Base-by-base conservation (phyloP, 352 stramenopile genomes). In the Globisporangium viniferum region DNA sequence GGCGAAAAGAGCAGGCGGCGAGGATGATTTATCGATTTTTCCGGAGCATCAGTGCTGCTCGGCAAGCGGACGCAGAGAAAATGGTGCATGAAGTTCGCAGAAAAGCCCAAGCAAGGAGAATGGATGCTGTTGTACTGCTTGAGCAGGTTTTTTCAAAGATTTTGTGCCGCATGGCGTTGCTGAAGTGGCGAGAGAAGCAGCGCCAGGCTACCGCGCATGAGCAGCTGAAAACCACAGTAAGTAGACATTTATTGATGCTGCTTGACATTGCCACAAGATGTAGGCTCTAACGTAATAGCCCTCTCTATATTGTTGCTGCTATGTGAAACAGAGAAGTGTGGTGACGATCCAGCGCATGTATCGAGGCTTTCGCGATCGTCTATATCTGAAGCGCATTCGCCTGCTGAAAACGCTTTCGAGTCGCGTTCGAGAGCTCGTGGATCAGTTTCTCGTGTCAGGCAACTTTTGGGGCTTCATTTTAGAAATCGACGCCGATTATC, bases 381-480 rank as follows among this genome's bases (percentile, higher is more conserved):
- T 86, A 8, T 76, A 68, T 27, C 73, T 85, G 14, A 86, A 78
- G 49, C 76, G 81, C 7, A 71, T 75, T 15, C 75, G 75, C 15
- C 72, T 83, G 36, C 59, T 78, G 20, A 70, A 64, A 15, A 71
- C 74, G 3, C 55, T 92, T 0, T 85, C 77, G 0, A 56, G 71
- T 58, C 78, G 77, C 15, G 80, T 92, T 39, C 72, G 72, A 36
- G 41, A 39, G 1, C 71, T 89, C 1, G 77, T 89, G 10, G 76
- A 88, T 24, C 41, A 59, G 15, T 92, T 85, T 44, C 71, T 92
- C 3, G 49, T 70, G 10, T 76, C 76, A 4, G 84, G 84, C 2
- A 73, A 92, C 69, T 75, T 92, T 3, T 92, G 81, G 82, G 68
- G 74, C 1, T 81, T 92, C 58, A 44, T 92, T 18, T 61, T 92